Evolutionary conservation across 2,329 filamentous ascomycete genomes (phyloP).

Genomic region (Xenoacremonium recifei): DNA sequence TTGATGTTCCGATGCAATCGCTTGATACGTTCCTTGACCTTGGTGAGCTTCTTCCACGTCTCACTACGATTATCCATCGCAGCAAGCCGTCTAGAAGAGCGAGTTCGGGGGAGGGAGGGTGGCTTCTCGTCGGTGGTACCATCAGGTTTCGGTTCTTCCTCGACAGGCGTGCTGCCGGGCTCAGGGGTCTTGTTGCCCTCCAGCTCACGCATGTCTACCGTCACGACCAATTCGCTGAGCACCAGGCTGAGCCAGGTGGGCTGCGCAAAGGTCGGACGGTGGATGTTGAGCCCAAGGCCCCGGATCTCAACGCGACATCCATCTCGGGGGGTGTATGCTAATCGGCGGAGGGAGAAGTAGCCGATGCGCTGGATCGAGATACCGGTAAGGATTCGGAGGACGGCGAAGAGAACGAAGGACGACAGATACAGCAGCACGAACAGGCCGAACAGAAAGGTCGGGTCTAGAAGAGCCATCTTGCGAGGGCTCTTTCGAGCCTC

Average conservation of each 20-base stretch:
- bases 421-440: slow-evolving; percentile 83
- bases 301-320: slow-evolving; percentile 88
- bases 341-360: slow-evolving; percentile 85
- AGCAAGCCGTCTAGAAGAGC: slow-evolving; percentile 12
- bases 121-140: slow-evolving; percentile 20
- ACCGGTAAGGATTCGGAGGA: slow-evolving; percentile 88
- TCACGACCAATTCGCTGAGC: slow-evolving; percentile 80
- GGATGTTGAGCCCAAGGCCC: slow-evolving; percentile 81
- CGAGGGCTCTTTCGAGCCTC: slow-evolving; percentile 21
- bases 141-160: slow-evolving; percentile 25
- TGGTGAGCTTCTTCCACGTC: slow-evolving; percentile 78
- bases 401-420: slow-evolving; percentile 90
- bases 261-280: slow-evolving; percentile 93
- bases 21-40: slow-evolving; percentile 82
- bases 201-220: slow-evolving; percentile 71
- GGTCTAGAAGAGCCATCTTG: slow-evolving; percentile 64
- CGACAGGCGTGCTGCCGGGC: slow-evolving; percentile 25
- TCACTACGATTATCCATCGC: slow-evolving; percentile 52
- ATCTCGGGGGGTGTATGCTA: slow-evolving; percentile 86
- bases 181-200: slow-evolving; percentile 44
- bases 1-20: slow-evolving; percentile 80
- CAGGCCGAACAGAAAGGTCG: slow-evolving; percentile 84
- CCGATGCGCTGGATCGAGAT: slow-evolving; percentile 95
- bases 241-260: slow-evolving; percentile 95
- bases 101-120: slow-evolving; percentile 21